Evolutionary conservation across 1,139 yeast genomes (phyloP), one percentile per base, ranked within the genome.

Genomic region (Suhomyces taliae): DNA sequence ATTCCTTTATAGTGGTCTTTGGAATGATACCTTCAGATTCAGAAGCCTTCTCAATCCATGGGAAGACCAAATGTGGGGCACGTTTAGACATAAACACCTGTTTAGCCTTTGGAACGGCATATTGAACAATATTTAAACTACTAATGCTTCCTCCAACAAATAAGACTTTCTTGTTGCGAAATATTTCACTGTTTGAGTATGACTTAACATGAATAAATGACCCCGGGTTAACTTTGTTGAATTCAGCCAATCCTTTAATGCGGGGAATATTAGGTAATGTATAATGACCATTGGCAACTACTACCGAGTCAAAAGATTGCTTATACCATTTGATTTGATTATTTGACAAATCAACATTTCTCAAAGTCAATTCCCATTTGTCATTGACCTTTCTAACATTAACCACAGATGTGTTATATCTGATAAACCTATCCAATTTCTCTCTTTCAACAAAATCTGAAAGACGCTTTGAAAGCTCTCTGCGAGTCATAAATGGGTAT

Each of bases 231-330:
- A 63, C 59, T 11, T 54, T 58, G 45, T 64, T 65, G 76, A 80
- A 84, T 41, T 72, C 76, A 2, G 70, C 65, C 36, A 85, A 61
- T 0, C 90, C 90, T 0, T 67, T 66, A 34, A 76, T 69, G 9
- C 71, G 63, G 0, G 89, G 89, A 29, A 79, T 61, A 52, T 54
- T 75, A 0, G 89, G 88, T 27, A 73, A 59, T 45, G 80, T 77
- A 57, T 72, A 79, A 54, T 79, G 80, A 6, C 89, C 89, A 8
- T 77, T 67, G 10, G 85, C 83, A 6, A 82, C 62, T 1, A 80
- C 71, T 8, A 84, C 76, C 7, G 81, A 83, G 56, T 83, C 87
- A 54, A 71, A 74, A 11, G 46, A 35, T 29, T 52, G 52, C 40
- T 43, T 14, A 47, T 52, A 34, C 53, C 55, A 41, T 36, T 43